These are phyloP conservation scores for Cucumis sativus DNA, from an alignment of 306 rosid genomes.

Conservation along the genomic window DNA sequence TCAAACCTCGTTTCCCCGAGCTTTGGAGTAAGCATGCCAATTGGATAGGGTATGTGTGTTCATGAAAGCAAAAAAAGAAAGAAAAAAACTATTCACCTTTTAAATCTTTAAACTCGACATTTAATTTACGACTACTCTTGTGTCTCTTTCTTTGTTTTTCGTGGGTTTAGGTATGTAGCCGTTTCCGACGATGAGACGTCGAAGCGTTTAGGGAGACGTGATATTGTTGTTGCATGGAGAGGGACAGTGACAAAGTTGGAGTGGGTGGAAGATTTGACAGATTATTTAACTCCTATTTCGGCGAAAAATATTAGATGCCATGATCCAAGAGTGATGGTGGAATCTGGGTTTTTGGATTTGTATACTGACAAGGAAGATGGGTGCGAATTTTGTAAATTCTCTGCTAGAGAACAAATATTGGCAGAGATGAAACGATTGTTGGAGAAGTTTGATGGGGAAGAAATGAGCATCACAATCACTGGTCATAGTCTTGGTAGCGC, in stretches of 20 bases:
- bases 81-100: too few species aligned
- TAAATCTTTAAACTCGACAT: too few species aligned
- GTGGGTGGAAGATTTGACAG: conserved; percentile 55
- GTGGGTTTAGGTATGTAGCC: background rate
- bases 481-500: conserved; percentile 82
- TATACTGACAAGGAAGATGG: conserved; percentile 48
- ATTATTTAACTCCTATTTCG: conserved; percentile 38
- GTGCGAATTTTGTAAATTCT: conserved; percentile 41
- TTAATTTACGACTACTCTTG: too few species aligned
- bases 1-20: conserved; percentile 55
- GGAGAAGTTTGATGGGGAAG: conserved; percentile 33
- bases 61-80: too few species aligned
- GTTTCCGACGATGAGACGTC: conserved; percentile 22
- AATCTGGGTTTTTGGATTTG: conserved; percentile 60
- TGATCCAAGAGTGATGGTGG: conserved; percentile 41
- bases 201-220: conserved; percentile 43
- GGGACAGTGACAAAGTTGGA: conserved; percentile 66
- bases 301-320: conserved; percentile 32
- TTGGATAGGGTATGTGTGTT: conserved; percentile 49
- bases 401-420: conserved; percentile 64
- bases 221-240: conserved; percentile 56
- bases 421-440: conserved; percentile 39
- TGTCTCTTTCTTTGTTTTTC: too few species aligned
- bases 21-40: conserved; percentile 69
- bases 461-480: conserved; percentile 53